Conservation (phyloP, 768 basidiomycete species). For the Mycena polygramma region DNA sequence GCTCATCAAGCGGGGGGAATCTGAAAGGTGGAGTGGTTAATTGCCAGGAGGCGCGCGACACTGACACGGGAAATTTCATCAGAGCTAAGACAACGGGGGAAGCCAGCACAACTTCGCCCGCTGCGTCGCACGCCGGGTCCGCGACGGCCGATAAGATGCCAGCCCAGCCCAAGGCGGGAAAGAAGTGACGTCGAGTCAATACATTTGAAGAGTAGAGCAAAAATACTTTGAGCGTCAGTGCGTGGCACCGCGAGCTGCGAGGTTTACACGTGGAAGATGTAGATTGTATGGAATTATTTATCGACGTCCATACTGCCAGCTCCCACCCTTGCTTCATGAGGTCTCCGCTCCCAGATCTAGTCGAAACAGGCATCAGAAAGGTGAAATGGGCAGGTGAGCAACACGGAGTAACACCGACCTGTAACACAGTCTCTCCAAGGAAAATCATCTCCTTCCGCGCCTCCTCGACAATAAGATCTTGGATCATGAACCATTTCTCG, state of each 20-base stretch:
- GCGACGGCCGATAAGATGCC: background rate
- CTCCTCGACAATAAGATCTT: conserved; percentile 96
- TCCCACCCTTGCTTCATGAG: conserved; percentile 42
- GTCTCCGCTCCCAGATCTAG: conserved; percentile 77
- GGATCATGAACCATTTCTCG: conserved; percentile 97
- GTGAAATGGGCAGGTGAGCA: conserved; percentile 23
- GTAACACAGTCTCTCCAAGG: conserved; percentile 95
- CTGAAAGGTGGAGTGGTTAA: conserved; percentile 22
- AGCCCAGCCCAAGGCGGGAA: conserved; percentile 3
- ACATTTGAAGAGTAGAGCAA: background rate
- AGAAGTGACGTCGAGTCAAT: conserved; percentile 18
- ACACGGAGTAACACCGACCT: conserved; percentile 64
- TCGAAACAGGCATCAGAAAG: conserved; percentile 21
- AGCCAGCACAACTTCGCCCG: background rate
- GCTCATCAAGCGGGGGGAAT: conserved; percentile 25
- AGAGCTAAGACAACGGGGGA: conserved; percentile 13
- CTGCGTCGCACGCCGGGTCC: background rate
- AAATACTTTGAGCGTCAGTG: background rate
- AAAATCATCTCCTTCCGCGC: conserved; percentile 99
- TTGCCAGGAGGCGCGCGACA: conserved; percentile 8
- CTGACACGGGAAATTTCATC: conserved; percentile 1
- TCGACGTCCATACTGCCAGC: conserved; percentile 49
- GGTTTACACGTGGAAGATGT: conserved; percentile 22
- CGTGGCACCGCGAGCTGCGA: conserved; percentile 10
- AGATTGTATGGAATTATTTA: conserved; percentile 37